phyloP scores from a whole-genome alignment of 2,329 filamentous ascomycete genomes.

The Phoma sp. region DNA sequence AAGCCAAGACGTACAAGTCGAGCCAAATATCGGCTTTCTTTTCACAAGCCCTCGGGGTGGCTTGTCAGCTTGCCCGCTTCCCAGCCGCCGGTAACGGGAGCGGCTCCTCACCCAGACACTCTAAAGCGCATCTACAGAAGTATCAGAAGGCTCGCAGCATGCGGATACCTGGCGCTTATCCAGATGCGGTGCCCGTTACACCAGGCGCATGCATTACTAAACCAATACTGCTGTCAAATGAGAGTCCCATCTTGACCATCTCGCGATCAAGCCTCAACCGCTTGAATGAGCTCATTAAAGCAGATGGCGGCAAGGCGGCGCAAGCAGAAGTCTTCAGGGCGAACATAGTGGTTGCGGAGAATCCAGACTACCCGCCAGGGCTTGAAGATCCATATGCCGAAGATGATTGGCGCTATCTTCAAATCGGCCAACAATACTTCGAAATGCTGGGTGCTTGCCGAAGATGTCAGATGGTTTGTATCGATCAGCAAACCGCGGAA shows the following conservation, averaged over 20 bases:
- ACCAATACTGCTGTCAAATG: conserved; percentile 85
- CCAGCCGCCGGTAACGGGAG: conserved; percentile 63
- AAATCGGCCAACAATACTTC: conserved; percentile 70
- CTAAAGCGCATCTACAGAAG: conserved; percentile 73
- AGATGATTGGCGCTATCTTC: conserved; percentile 75
- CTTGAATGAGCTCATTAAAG: conserved; percentile 75
- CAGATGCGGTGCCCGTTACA: conserved; percentile 51
- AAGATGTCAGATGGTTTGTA: conserved; percentile 94
- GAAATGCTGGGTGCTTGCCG: conserved; percentile 83
- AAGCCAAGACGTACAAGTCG: conserved; percentile 74
- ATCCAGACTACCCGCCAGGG: conserved; percentile 51
- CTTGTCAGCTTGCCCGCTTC: conserved; percentile 85
- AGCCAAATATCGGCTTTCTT: conserved; percentile 77
- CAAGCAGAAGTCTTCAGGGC: conserved; percentile 82
- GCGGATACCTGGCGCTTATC: conserved; percentile 63
- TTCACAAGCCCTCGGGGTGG: conserved; percentile 74
- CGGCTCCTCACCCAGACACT: conserved; percentile 68
- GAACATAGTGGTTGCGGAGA: conserved; percentile 77
- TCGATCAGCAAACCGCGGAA: conserved; percentile 82
- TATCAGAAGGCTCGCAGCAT: conserved; percentile 38
- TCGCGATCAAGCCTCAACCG: conserved; percentile 79
- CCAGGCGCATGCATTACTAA: conserved; percentile 60
- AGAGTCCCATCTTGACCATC: conserved; percentile 89
- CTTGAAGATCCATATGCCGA: conserved; percentile 73
- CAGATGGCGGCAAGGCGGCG: conserved; percentile 68